phyloP scores from a whole-genome alignment of 2,329 filamentous ascomycete genomes.

The Aspergillus pseudotamarii region DNA sequence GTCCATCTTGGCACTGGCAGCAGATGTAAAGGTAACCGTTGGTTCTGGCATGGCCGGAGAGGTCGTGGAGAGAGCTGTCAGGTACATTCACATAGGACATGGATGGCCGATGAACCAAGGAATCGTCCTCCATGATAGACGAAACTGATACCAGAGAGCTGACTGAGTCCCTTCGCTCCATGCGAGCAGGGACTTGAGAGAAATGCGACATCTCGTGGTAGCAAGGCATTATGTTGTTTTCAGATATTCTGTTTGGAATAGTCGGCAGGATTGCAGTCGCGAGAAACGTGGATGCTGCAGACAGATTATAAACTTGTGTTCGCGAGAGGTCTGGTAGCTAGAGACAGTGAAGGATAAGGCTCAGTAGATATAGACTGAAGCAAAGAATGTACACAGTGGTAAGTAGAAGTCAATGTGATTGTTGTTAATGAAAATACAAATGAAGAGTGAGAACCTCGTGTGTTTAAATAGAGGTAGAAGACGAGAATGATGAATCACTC shows the following conservation, averaged over 20 bases:
- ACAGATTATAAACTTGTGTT: neutral
- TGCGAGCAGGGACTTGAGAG: neutral
- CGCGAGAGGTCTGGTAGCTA: neutral
- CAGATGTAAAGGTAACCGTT: constrained; percentile 39
- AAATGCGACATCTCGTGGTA: neutral
- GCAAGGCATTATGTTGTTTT: neutral
- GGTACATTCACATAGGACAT: neutral
- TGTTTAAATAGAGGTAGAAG: neutral
- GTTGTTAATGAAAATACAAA: neutral
- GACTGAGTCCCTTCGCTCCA: neutral
- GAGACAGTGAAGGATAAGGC: neutral
- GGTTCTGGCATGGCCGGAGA: neutral
- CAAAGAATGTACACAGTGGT: neutral
- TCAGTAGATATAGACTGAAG: neutral
- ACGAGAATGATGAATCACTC: constrained; percentile 2
- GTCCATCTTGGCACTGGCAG: constrained; percentile 43
- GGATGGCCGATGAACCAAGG: neutral
- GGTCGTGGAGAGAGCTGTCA: neutral
- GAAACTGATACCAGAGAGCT: neutral
- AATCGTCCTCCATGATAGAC: neutral
- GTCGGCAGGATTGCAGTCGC: neutral
- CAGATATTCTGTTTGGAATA: neutral
- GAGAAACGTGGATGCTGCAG: neutral
- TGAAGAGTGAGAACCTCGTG: neutral
- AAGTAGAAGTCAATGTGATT: neutral